Evolutionary conservation across 352 stramenopile species (phyloP).

Genomic region (Phytophthora colocasiae): DNA sequence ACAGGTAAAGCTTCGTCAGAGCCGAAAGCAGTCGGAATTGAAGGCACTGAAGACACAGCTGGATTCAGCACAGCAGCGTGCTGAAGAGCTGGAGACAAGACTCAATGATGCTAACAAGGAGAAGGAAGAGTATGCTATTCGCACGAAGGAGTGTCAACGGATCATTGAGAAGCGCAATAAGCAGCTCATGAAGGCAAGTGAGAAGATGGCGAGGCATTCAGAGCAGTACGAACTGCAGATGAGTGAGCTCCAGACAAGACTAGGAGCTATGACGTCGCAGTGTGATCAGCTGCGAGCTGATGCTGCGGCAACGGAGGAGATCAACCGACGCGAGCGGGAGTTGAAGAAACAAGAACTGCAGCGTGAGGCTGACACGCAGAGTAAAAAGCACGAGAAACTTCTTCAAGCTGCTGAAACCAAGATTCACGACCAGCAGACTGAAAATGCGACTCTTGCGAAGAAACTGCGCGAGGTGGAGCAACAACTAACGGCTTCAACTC

Average conservation of each 20-base stretch:
- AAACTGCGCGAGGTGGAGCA: slow-evolving; percentile 55
- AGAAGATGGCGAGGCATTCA: slow-evolving; percentile 66
- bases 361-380: slow-evolving; percentile 41
- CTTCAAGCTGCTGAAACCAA: slow-evolving; percentile 27
- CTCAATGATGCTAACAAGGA: slow-evolving; percentile 46
- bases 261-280: slow-evolving; percentile 44
- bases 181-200: slow-evolving; percentile 84
- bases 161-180: slow-evolving; percentile 90
- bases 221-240: slow-evolving; percentile 69
- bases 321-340: slow-evolving; percentile 38
- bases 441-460: slow-evolving; percentile 40
- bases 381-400: slow-evolving; percentile 34
- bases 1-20: slow-evolving; percentile 74
- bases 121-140: slow-evolving; percentile 72
- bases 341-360: slow-evolving; percentile 51
- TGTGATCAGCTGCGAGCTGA: slow-evolving; percentile 45
- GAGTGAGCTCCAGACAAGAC: slow-evolving; percentile 49
- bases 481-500: slow-evolving; percentile 27
- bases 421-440: slow-evolving; percentile 24
- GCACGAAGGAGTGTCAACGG: slow-evolving; percentile 80
- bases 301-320: slow-evolving; percentile 32
- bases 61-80: slow-evolving; percentile 39
- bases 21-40: slow-evolving; percentile 73
- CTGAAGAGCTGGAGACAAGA: slow-evolving; percentile 44
- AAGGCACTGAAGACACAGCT: slow-evolving; percentile 55